A percentile compares a stretch with the other conserved stretches of the same genome.
Evolutionary conservation across 75 land plant genomes (phyloP).

Genomic region (Azolla pinnata): DNA sequence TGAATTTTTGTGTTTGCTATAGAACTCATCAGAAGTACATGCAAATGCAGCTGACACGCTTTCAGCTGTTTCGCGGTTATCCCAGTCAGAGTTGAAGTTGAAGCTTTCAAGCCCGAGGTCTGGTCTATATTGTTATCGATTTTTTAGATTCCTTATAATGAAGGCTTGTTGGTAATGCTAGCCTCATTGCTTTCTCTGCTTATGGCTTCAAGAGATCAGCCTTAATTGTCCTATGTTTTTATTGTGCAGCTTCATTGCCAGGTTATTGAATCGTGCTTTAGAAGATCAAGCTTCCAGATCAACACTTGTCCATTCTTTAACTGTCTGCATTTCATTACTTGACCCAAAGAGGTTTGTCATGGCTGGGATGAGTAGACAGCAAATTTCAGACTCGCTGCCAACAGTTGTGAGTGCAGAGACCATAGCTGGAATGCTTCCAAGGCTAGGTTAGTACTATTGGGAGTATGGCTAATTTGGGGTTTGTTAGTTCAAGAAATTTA

Average conservation of each 20-base stretch:
- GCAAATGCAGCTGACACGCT: slow-evolving; percentile 86
- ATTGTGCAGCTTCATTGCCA: slow-evolving; percentile 68
- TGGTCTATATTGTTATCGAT: too few relatives aligned
- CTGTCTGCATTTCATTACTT: slow-evolving; percentile 78
- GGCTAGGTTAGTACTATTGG: slow-evolving; percentile 50
- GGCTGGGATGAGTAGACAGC: slow-evolving; percentile 31
- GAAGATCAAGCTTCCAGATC: slow-evolving; percentile 83
- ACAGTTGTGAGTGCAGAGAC: slow-evolving; percentile 65
- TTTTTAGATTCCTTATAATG: too few relatives aligned
- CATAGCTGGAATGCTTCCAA: slow-evolving; percentile 83
- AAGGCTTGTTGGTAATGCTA: too few relatives aligned
- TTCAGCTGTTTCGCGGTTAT: slow-evolving; percentile 69
- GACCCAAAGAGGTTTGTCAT: slow-evolving; percentile 71
- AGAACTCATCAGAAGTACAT: slow-evolving; percentile 87
- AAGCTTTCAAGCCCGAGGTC: slow-evolving; percentile 84
- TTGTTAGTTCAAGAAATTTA: too few relatives aligned
- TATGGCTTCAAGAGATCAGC: too few relatives aligned
- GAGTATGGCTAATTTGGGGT: too few relatives aligned
- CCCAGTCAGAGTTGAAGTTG: slow-evolving; percentile 65
- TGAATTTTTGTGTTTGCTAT: too few relatives aligned
- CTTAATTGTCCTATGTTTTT: too few relatives aligned
- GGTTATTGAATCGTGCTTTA: slow-evolving; percentile 69
- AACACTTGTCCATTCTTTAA: slow-evolving; percentile 66
- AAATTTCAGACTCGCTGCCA: slow-evolving; percentile 35
- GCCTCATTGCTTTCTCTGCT: too few relatives aligned